Evolutionary conservation across 495 filamentous ascomycete genomes (phyloP).

Genomic region (Aspergillus affinis): DNA sequence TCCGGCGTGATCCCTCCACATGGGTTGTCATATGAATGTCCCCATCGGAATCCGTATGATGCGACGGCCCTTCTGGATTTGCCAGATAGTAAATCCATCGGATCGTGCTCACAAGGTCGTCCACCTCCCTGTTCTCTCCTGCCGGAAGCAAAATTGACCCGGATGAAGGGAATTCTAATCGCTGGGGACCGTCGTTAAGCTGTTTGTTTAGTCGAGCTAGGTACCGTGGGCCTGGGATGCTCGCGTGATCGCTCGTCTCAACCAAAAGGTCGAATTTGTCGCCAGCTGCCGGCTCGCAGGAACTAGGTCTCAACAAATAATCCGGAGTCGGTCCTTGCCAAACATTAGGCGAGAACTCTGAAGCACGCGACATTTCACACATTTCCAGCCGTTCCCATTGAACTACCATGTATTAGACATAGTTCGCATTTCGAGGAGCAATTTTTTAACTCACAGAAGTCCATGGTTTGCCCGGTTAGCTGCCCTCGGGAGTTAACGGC

Average conservation of each 20-base stretch:
- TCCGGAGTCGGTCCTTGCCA: conserved; percentile 91
- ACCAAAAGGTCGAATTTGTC: conserved; percentile 69
- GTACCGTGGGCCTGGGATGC: conserved; percentile 54
- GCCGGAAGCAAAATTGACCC: conserved; percentile 83
- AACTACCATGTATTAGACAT: conserved; percentile 43
- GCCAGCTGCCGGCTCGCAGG: conserved; percentile 26
- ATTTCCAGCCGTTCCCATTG: conserved; percentile 89
- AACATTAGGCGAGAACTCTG: conserved; percentile 84
- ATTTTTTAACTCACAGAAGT: conserved; percentile 64
- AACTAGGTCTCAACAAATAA: conserved; percentile 34
- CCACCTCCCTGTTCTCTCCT: conserved; percentile 74
- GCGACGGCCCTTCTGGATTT: conserved; percentile 50
- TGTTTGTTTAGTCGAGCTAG: conserved; percentile 60
- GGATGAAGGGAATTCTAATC: conserved; percentile 87
- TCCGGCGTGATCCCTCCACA: conserved; percentile 51
- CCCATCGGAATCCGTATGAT: conserved; percentile 54
- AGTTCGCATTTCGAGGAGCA: conserved; percentile 3
- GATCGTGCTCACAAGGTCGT: conserved; percentile 80
- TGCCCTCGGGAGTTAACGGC: conserved; percentile 71
- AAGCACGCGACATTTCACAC: conserved; percentile 85
- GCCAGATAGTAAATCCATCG: conserved; percentile 85
- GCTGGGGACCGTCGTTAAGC: conserved; percentile 54
- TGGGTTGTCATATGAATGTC: conserved; percentile 51
- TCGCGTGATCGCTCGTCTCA: conserved; percentile 81
- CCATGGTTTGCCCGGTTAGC: conserved; percentile 75